A percentile compares a stretch with the other conserved stretches of the same genome.
Evolutionary conservation across 805 yeast genomes (phyloP).

Genomic region (Zygotorulaspora danielsina): DNA sequence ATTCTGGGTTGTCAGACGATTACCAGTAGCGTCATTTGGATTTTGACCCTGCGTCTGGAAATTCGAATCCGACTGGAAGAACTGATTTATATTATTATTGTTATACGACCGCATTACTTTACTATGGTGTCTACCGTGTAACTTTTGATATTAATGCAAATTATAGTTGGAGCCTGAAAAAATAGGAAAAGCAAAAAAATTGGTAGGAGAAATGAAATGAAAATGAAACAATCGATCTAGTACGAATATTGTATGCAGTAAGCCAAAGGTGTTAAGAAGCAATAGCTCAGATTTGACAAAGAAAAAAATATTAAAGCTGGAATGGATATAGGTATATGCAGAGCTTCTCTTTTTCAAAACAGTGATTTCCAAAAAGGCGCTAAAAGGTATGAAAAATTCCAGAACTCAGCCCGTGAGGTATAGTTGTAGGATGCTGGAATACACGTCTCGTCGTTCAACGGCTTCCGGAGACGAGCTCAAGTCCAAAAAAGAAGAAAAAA

Average conservation of each 20-base stretch:
- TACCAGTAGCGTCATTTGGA: slow-evolving; percentile 1
- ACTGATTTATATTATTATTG: slow-evolving; percentile 11
- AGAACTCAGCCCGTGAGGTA: no score
- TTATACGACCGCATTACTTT: slow-evolving; percentile 15
- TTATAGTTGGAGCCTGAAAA: slow-evolving; percentile 1
- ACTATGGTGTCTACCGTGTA: background rate
- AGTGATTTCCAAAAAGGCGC: no score
- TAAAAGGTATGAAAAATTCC: no score
- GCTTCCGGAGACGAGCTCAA: no score
- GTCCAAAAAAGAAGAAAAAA: background rate
- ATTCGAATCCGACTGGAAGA: slow-evolving; percentile 12
- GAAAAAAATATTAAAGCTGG: no score
- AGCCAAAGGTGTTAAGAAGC: no score
- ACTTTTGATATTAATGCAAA: slow-evolving; percentile 1
- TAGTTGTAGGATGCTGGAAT: no score
- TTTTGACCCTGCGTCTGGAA: slow-evolving; percentile 3
- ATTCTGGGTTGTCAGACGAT: background rate
- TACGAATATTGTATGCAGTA: no score
- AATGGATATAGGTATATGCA: no score
- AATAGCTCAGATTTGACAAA: background rate
- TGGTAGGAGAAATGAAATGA: background rate
- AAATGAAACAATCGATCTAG: background rate
- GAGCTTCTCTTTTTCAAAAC: no score
- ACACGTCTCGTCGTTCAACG: no score
- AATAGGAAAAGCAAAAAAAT: slow-evolving; percentile 2